These are phyloP conservation scores for Fusarium multiceps DNA, from an alignment of 2,329 filamentous ascomycete species.

Conservation along the genomic window DNA sequence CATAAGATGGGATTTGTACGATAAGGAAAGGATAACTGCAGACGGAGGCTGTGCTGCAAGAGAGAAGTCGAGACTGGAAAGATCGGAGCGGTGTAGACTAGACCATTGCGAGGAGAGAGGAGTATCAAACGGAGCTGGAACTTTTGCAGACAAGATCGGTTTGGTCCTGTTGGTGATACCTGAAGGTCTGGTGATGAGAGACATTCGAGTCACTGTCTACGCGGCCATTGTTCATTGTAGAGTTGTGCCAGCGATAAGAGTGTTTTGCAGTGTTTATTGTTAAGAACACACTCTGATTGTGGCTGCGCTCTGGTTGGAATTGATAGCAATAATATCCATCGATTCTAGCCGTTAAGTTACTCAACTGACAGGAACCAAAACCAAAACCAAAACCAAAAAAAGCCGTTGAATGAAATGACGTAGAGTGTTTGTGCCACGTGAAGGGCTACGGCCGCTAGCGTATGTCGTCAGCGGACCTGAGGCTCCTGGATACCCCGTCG, in stretches of 20 bases:
- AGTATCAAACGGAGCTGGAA: conserved; percentile 18
- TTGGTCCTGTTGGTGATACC: conserved; percentile 19
- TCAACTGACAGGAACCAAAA: conserved; percentile 6
- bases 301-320: neutral
- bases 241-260: neutral
- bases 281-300: neutral
- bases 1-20: conserved; percentile 1
- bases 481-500: conserved; percentile 15
- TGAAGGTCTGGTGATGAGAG: conserved; percentile 24
- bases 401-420: conserved; percentile 27
- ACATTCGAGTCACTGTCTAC: conserved; percentile 5
- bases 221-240: neutral
- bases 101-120: conserved; percentile 1
- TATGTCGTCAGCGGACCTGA: conserved; percentile 38
- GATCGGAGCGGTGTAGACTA: conserved; percentile 21
- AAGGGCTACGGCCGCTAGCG: conserved; percentile 24
- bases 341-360: neutral
- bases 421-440: conserved; percentile 31
- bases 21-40: conserved; percentile 12
- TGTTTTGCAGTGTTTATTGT: neutral
- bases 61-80: conserved; percentile 1
- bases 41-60: conserved; percentile 15
- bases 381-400: neutral
- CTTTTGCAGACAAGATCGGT: conserved; percentile 19
- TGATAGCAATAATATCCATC: neutral